Evolutionary conservation across 2,329 filamentous ascomycete species (phyloP).

Genomic region (Penicillium sp.): DNA sequence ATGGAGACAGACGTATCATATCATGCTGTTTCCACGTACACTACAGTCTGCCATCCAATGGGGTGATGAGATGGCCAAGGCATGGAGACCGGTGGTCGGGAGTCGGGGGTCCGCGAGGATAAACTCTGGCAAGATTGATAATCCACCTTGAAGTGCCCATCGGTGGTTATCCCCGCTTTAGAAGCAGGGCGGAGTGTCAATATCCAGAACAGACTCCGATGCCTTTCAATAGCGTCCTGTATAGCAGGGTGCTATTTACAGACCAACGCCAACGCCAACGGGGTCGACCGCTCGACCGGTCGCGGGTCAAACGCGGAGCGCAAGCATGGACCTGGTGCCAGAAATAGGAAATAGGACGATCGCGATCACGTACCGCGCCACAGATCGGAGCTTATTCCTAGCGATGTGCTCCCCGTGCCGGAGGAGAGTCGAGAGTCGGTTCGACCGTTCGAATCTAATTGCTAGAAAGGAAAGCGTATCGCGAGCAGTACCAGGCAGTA

Average conservation of each 20-base stretch:
- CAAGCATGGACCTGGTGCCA: conserved; percentile 3
- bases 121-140: not conserved
- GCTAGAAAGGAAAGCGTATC: not conserved
- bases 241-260: conserved; percentile 2
- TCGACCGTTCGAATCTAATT: no score
- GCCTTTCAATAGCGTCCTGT: not conserved
- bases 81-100: not conserved
- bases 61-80: no score
- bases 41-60: no score
- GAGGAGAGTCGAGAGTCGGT: no score
- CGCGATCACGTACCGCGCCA: not conserved
- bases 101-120: not conserved
- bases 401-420: no score
- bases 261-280: no score
- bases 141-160: not conserved
- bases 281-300: no score
- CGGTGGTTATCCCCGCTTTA: not conserved
- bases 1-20: no score
- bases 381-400: conserved; percentile 3
- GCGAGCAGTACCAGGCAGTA: not conserved
- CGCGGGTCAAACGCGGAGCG: no score
- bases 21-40: no score
- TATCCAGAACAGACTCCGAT: not conserved
- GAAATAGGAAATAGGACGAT: not conserved
- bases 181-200: not conserved